Base-by-base conservation (phyloP, 768 basidiomycete genomes). In the Panaeolus papilionaceus region DNA sequence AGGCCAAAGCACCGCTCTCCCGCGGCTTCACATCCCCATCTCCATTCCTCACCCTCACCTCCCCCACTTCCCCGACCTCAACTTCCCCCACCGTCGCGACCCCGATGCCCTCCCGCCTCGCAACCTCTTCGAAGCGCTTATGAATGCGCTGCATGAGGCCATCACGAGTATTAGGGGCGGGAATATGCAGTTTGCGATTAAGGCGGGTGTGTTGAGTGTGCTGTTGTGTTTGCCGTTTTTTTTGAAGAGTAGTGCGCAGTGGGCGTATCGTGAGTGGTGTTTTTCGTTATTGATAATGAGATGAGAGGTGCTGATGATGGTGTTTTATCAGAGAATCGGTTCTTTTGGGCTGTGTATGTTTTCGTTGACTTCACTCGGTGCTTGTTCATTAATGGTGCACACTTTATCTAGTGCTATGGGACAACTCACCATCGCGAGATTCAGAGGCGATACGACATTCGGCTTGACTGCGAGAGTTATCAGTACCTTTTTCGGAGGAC, bases 371-470 rank as follows among this genome's bases (percentile, higher is more conserved):
- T 33, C 33, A 33, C 1, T 33, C 2, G 33, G 33, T 33, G 33
- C 2, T 33, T 33, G 33, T 23, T 8, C 5, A 7, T 28, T 26
- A 28, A 26, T 51, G 0, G 23, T 6, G 20, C 23, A 23, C 4
- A 1, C 18, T 0, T 16, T 3, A 47, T 66, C 38, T 49, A 92
- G 89, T 18, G 83, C 93, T 73, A 92, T 93, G 89, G 91, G 86
- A 0, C 92, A 93, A 71, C 79, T 92, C 6, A 91, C 91, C 0
- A 76, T 92, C 0, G 80, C 89, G 9, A 86, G 92, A 18, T 93
- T 92, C 72, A 83, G 89, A 51, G 92, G 92, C 0, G 92, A 94
- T 64, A 94, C 92, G 0, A 83, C 86, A 0, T 91, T 91, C 67
- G 90, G 86, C 2, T 81, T 92, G 14, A 77, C 88, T 4, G 81